Conservation (phyloP, 2,329 filamentous ascomycete genomes). For the Talaromyces sp. region DNA sequence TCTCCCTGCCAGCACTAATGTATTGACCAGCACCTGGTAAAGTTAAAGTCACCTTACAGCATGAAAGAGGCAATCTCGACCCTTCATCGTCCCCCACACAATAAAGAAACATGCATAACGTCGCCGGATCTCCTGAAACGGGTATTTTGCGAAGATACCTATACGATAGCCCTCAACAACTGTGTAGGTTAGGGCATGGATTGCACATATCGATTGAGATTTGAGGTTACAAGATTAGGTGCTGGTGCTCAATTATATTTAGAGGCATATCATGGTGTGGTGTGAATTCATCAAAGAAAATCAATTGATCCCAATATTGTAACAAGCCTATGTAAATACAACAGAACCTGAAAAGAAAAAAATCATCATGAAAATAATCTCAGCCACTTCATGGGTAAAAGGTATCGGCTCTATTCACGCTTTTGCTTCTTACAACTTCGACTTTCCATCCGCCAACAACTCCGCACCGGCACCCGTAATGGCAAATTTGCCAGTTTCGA, state of each 20-base stretch:
- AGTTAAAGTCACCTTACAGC: no score
- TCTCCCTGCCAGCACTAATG: no score
- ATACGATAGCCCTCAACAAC: no score
- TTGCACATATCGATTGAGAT: no score
- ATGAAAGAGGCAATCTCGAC: no score
- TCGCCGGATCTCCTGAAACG: no score
- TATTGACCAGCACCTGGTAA: no score
- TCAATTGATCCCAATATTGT: background rate
- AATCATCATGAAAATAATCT: background rate
- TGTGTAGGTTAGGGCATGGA: no score
- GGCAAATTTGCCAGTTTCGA: slow-evolving; percentile 87
- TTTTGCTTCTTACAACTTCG: slow-evolving; percentile 45
- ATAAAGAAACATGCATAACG: no score
- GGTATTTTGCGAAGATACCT: no score
- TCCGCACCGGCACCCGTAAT: slow-evolving; percentile 80
- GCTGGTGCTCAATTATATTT: background rate
- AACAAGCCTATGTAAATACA: background rate
- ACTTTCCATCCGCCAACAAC: slow-evolving; percentile 54
- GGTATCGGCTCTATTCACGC: background rate
- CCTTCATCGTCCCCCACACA: no score
- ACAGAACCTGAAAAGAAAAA: background rate
- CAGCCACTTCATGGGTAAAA: background rate
- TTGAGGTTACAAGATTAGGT: background rate
- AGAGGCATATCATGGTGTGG: no score
- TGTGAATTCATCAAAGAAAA: background rate